phyloP scores from a whole-genome alignment of 345 rosid species.

The Hibiscus trionum region DNA sequence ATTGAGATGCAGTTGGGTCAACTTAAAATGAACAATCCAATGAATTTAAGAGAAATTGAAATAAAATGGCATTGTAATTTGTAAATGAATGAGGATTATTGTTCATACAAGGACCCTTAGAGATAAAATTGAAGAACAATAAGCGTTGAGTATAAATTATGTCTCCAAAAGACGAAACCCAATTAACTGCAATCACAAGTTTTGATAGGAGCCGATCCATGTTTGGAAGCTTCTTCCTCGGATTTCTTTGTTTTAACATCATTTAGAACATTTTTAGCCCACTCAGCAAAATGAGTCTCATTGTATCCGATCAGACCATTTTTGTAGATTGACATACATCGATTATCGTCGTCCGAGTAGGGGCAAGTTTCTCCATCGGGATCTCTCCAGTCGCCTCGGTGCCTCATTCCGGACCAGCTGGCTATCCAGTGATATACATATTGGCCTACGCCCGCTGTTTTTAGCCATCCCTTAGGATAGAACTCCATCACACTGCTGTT shows the following conservation, averaged over 20 bases:
- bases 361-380: slow-evolving; percentile 49
- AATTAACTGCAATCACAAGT: slow-evolving; percentile 22
- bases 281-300: slow-evolving; percentile 38
- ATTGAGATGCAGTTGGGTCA: neutral
- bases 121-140: neutral
- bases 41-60: too few species aligned
- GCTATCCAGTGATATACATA: slow-evolving; percentile 62
- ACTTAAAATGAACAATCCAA: too few species aligned
- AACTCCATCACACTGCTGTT: slow-evolving; percentile 77
- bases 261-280: slow-evolving; percentile 43
- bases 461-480: slow-evolving; percentile 68
- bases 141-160: neutral
- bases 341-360: slow-evolving; percentile 47
- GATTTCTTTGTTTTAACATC: slow-evolving; percentile 29
- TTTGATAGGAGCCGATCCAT: slow-evolving; percentile 7
- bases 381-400: slow-evolving; percentile 71
- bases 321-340: slow-evolving; percentile 68
- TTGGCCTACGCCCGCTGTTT: slow-evolving; percentile 71
- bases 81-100: too few species aligned
- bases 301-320: slow-evolving; percentile 49
- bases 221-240: slow-evolving; percentile 2
- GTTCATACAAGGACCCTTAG: too few species aligned
- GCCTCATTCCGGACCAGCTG: slow-evolving; percentile 76
- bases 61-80: too few species aligned
- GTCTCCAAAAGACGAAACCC: neutral